Evolutionary conservation across 345 rosid genomes (phyloP).

Genomic region (Brassica incana): DNA sequence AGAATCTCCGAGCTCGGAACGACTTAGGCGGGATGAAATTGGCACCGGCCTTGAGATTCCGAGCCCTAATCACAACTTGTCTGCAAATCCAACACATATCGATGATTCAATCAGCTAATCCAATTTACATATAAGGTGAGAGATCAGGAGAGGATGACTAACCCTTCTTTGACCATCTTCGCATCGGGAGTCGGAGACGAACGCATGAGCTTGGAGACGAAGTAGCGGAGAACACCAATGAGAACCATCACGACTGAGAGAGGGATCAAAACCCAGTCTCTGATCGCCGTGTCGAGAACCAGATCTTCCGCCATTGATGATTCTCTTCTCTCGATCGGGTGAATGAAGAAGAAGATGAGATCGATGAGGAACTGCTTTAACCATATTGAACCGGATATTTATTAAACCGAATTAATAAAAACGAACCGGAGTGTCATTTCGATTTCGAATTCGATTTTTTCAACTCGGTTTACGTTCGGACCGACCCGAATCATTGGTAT

Average conservation of each 20-base stretch:
- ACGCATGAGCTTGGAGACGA: constrained; percentile 71
- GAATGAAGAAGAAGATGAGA: constrained; percentile 8
- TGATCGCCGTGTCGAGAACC: constrained; percentile 92
- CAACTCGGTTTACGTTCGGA: neutral
- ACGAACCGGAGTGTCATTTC: neutral
- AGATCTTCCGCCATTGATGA: constrained; percentile 85
- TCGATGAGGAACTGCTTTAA: neutral
- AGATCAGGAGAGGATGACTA: constrained; percentile 14
- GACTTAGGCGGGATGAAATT: constrained; percentile 83
- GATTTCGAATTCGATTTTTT: neutral
- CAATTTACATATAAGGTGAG: neutral
- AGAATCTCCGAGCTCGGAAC: constrained; percentile 80
- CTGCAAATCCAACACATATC: constrained; percentile 39
- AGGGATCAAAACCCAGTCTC: constrained; percentile 94
- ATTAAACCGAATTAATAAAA: neutral
- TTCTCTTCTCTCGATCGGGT: constrained; percentile 13
- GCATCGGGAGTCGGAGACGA: constrained; percentile 77
- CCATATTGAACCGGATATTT: neutral
- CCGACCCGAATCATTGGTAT: neutral
- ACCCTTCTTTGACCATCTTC: constrained; percentile 89
- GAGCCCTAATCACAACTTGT: constrained; percentile 81
- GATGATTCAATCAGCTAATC: neutral
- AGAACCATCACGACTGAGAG: constrained; percentile 92
- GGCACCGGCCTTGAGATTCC: constrained; percentile 80
- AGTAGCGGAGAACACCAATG: constrained; percentile 87